Percentiles rank a stretch among this genome's conserved stretches.
Conservation (phyloP, 495 filamentous ascomycete species). For the Hypoxylon fragiforme region DNA sequence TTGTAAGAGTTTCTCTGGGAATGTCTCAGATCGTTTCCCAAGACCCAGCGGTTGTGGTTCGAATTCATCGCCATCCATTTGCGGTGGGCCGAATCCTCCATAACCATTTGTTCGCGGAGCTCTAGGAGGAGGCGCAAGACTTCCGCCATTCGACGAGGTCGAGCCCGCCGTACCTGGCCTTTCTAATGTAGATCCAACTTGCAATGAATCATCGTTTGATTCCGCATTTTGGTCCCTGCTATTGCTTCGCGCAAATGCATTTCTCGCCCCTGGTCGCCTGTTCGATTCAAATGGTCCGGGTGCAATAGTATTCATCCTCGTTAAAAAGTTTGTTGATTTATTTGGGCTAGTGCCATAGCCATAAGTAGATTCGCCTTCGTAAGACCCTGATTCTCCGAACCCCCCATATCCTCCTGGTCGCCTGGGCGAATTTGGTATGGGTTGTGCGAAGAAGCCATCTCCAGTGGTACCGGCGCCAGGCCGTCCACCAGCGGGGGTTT, state of each 20-base stretch:
- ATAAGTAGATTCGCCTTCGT: constrained; percentile 43
- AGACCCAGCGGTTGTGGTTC: constrained; percentile 43
- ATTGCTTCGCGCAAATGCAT: constrained; percentile 26
- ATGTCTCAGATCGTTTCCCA: constrained; percentile 58
- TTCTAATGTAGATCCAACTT: constrained; percentile 35
- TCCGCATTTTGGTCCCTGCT: constrained; percentile 29
- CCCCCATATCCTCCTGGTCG: constrained; percentile 47
- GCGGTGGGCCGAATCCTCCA: constrained; percentile 51
- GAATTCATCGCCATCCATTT: constrained; percentile 35
- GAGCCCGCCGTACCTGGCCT: constrained; percentile 48
- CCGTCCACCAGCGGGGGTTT: constrained; percentile 48
- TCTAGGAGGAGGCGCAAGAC: constrained; percentile 43
- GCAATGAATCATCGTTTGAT: constrained; percentile 28
- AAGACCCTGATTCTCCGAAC: constrained; percentile 55
- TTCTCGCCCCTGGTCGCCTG: constrained; percentile 29
- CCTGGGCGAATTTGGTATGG: constrained; percentile 41
- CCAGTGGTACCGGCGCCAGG: constrained; percentile 35
- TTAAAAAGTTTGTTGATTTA: constrained; percentile 54
- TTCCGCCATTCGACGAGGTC: constrained; percentile 44
- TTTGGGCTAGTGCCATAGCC: constrained; percentile 41
- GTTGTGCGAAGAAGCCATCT: constrained; percentile 46
- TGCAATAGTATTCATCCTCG: constrained; percentile 66
- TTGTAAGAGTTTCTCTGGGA: constrained; percentile 59
- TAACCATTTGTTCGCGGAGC: constrained; percentile 53
- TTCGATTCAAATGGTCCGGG: constrained; percentile 66